Conservation (phyloP, 148 eudicot genomes). For the Camellia lanceoleosa region DNA sequence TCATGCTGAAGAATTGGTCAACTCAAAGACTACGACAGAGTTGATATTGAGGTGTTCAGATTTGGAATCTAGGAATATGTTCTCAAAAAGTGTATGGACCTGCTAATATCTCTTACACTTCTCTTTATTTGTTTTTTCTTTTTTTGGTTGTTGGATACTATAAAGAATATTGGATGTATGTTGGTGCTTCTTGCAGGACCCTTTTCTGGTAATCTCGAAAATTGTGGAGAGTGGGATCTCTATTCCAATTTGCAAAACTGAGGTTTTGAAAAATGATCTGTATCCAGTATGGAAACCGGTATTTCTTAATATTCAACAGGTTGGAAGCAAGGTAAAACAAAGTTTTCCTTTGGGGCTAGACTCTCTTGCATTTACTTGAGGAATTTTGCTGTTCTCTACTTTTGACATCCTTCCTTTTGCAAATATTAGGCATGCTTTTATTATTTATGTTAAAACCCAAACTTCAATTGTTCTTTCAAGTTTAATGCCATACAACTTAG, state of each 20-base stretch:
- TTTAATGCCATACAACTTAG: neutral
- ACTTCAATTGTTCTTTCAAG: neutral
- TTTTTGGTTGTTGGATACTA: conserved; percentile 12
- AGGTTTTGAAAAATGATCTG: conserved; percentile 76
- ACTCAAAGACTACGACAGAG: conserved; percentile 75
- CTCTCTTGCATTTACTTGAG: conserved; percentile 5
- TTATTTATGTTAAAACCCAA: neutral
- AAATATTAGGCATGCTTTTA: conserved; percentile 7
- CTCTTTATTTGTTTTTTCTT: conserved; percentile 15
- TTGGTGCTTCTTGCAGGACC: conserved; percentile 67
- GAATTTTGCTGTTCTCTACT: neutral
- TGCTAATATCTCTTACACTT: conserved; percentile 15
- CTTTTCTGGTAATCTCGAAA: conserved; percentile 83
- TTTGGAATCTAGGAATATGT: conserved; percentile 82
- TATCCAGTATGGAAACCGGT: conserved; percentile 85
- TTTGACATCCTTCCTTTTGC: neutral
- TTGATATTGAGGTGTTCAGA: conserved; percentile 79
- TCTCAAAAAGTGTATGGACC: conserved; percentile 83
- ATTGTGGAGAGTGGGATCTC: conserved; percentile 54
- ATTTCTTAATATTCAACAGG: conserved; percentile 62
- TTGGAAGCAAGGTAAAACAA: conserved; percentile 76
- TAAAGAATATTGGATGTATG: conserved; percentile 12
- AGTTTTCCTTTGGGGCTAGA: neutral
- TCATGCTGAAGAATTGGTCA: conserved; percentile 76
- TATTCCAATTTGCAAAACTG: conserved; percentile 90